Evolutionary conservation across 805 yeast species (phyloP), one percentile per base, ranked within the genome.

Genomic region (Candida chauliodis): DNA sequence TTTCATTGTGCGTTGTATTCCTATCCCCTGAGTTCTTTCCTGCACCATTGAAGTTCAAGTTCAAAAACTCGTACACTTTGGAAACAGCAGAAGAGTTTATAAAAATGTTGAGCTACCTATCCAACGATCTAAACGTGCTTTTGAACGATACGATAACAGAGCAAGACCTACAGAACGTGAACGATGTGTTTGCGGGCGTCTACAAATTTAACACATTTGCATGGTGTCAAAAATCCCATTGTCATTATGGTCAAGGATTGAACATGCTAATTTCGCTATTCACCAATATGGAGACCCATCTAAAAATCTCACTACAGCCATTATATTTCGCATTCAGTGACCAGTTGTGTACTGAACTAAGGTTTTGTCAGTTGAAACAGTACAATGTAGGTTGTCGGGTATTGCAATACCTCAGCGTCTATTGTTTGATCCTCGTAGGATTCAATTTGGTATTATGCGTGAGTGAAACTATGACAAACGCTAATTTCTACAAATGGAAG

Each of bases 141-240:
- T 14, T 29, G n/a, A 31, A 25, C 10, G 18, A 36, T 24, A 16
- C 39, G 2, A 29, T 41, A 4, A 17, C 13, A 8, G 37, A 34
- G 33, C 15, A 35, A 8, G 23, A 30, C 16, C 22, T 40, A 21
- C 39, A 30, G 18, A 14, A 18, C 11, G 21, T 40, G n/a, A 40
- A 20, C 17, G 28, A 30, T 21, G 21, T 25, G 15, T 13, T 19
- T 32, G 20, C 25, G 10, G 36, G 36, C 4, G 15, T 25, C 13
- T 36, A 41, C 23, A 19, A 36, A 9, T 36, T 37, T 17, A 41
- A 41, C 28, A 13, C 38, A 11, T 37, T 30, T 30, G 42, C 36
- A 9, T 38, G 29, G 22, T 42, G 42, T 30, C 34, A 30, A 4
- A 26, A 34, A 17, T 16, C 19, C 13, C 17, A 30, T 14, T 41